Percentiles rank a stretch among this genome's conserved stretches.
Conservation (phyloP, 306 rosid species). For the Hippophae gyantsensis region DNA sequence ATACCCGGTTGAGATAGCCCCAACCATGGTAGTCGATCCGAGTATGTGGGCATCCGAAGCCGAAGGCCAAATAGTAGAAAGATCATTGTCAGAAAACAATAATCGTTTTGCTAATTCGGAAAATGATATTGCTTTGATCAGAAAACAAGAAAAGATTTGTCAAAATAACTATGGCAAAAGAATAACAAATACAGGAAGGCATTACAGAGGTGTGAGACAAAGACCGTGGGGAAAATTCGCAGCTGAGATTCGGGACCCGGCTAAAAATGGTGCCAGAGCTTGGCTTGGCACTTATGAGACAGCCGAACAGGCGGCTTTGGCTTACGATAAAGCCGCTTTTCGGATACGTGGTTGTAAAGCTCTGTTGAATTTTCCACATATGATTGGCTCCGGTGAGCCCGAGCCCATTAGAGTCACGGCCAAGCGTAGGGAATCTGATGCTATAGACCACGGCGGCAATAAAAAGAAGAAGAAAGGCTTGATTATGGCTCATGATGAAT, state of each 20-base stretch:
- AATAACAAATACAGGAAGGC: conserved; percentile 12
- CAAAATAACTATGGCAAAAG: neutral
- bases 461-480: conserved; percentile 21
- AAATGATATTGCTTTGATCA: neutral
- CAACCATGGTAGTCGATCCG: neutral
- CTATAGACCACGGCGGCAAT: conserved; percentile 6
- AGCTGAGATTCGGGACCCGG: conserved; percentile 53
- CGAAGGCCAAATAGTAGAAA: neutral
- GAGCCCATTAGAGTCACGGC: conserved; percentile 40
- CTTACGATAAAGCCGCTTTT: conserved; percentile 52
- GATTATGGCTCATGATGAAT: conserved; percentile 2
- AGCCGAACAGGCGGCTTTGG: conserved; percentile 54
- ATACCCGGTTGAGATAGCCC: neutral
- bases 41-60: neutral
- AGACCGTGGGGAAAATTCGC: conserved; percentile 57
- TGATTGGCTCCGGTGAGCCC: conserved; percentile 38
- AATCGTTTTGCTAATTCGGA: neutral
- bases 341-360: conserved; percentile 49
- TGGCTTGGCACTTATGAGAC: conserved; percentile 64
- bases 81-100: neutral
- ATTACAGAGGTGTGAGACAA: conserved; percentile 43
- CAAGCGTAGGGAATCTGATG: conserved; percentile 22
- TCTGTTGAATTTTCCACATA: conserved; percentile 48
- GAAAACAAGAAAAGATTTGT: neutral
- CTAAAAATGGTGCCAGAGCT: conserved; percentile 39